Evolutionary conservation across 495 filamentous ascomycete genomes (phyloP), one percentile per base, ranked within the genome.

Genomic region (Hypoxylon subgilvum): DNA sequence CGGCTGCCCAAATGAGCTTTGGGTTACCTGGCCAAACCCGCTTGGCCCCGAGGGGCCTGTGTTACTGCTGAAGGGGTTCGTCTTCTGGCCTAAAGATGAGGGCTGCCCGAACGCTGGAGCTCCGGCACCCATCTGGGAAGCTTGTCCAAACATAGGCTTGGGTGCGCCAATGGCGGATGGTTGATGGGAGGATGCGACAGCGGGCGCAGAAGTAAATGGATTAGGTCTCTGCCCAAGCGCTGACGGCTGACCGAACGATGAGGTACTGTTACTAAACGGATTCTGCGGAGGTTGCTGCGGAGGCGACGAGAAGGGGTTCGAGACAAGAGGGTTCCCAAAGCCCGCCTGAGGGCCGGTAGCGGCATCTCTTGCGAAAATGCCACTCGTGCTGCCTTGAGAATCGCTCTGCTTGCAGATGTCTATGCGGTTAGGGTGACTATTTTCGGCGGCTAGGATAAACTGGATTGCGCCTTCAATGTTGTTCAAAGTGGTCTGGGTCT

Each of bases 351-450:
- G 52, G n/a, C 52, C 38, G 21, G 22, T 35, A 14, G 2, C 54
- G 12, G 57, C 28, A 8, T 59, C 46, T 47, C 54, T 59, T 19
- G 42, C 49, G 31, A 75, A 72, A 18, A 69, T 60, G 0, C 63
- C 68, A 9, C 51, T 62, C 1, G 64, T 57, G 12, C 46, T 57
- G 5, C 74, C 76, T 40, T 75, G 76, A 3, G 72, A 46, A 16
- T 61, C 69, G 43, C 52, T 61, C 35, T 74, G 76, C 36, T 81
- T 78, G 63, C 76, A 81, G 9, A 92, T 85, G 63, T 96, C 92
- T 43, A 84, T 76, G 10, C 91, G 83, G 63, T 96, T 96, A 0
- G 89, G 90, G 65, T 93, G 92, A 38, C 86, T 82, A 31, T 91
- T 86, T 25, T 69, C 81, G 14, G 81, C 86, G 12, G 84, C 82